Percentiles rank a stretch among this genome's conserved stretches.
These are phyloP conservation scores for Leishmania aethiopica DNA, from an alignment of 208 protist species.

Conservation along the genomic window DNA sequence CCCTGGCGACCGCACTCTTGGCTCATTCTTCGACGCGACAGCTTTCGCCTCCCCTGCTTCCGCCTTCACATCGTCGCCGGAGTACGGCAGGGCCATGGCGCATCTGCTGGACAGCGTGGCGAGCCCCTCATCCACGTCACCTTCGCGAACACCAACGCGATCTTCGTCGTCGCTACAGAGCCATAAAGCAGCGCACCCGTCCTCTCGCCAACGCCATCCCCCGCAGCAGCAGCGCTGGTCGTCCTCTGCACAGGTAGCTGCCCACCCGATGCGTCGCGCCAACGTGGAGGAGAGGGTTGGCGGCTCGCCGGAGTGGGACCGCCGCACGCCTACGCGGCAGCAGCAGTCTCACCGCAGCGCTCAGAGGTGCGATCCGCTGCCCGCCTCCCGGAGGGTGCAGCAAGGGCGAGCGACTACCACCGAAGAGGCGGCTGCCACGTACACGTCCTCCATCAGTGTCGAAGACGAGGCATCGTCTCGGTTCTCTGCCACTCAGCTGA, in stretches of 20 bases:
- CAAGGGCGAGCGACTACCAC: neutral
- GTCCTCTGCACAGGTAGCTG: neutral
- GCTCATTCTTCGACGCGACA: conserved; percentile 20
- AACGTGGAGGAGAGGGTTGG: neutral
- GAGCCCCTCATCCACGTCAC: conserved; percentile 12
- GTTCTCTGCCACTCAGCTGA: neutral
- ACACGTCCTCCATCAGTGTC: conserved; percentile 7
- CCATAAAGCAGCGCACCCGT: neutral
- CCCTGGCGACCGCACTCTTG: neutral
- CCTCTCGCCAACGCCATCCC: conserved; percentile 1
- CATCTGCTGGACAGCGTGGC: conserved; percentile 32
- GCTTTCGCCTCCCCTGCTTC: conserved; percentile 19
- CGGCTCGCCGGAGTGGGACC: neutral
- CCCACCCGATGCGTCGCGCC: neutral
- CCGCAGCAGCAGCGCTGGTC: neutral
- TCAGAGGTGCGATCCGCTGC: neutral
- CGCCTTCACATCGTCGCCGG: conserved; percentile 7
- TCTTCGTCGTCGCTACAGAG: conserved; percentile 2
- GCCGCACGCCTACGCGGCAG: neutral
- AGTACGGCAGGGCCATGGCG: conserved; percentile 24
- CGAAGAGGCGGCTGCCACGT: neutral
- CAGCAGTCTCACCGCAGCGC: neutral
- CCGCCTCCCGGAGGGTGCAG: neutral
- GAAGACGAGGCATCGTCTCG: conserved; percentile 5
- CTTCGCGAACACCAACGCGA: conserved; percentile 19